Base-by-base conservation (phyloP, 1,284 basidiomycete species). In the Amylostereum areolatum region DNA sequence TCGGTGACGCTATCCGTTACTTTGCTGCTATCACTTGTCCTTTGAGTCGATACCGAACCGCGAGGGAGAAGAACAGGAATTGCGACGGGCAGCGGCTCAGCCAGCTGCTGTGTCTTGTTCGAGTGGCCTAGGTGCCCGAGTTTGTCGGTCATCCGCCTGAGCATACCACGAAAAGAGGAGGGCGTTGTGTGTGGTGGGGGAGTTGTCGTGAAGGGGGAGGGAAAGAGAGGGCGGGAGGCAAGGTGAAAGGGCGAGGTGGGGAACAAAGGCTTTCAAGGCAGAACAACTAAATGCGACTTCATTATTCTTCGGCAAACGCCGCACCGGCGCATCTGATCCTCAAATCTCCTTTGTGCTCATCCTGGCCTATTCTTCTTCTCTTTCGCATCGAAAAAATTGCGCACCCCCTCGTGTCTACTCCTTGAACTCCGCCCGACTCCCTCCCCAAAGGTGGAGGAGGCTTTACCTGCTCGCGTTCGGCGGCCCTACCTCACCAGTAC, bases 1-100 rank as follows among this genome's bases (percentile, higher is more conserved):
- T 18, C 18, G 18, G 18, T 18, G 18, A 18, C 18, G 18, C 18
- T 18, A 18, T 18, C 18, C 18, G 66, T 64, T 27, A 63, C 65
- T 50, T 67, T 69, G 61, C 73, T 76, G 62, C 67, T 83, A 31
- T 72, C 55, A 1, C 81, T 82, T 0, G 82, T 84, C 42, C 78
- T 66, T 49, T 77, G 68, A 1, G 82, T 84, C 1, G 83, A 85
- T 61, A 85, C 75, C 2, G 82, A 85, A 5, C 73, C 78, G 49
- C 80, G 70, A 54, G 18, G 45, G 60, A 32, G 45, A 55, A 7
- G 46, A 59, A 57, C 40, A 54, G 56, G 44, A 52, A 50, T 36
- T 50, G 57, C 43, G 50, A 53, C 45, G 43, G 53, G 51, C 45
- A 51, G 37, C 52, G 55, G 46, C 51, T 50, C 43, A 39, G 52